Conservation (phyloP, 2,329 filamentous ascomycete species). For the Teratosphaeria gauchensis region DNA sequence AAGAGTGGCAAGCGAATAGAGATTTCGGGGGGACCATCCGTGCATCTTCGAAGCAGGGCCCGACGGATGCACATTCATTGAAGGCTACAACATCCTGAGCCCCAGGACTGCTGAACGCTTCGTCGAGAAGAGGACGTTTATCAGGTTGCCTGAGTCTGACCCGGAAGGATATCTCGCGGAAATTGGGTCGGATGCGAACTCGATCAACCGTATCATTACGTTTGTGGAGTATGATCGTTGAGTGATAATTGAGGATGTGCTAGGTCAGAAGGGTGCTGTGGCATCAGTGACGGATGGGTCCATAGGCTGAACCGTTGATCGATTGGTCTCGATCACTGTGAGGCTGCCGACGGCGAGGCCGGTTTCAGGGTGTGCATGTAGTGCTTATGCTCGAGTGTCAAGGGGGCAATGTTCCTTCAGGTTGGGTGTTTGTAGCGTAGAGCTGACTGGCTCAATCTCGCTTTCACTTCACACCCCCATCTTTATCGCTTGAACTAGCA, state of each 20-base stretch:
- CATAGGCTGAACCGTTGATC: too few species aligned
- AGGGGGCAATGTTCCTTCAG: too few species aligned
- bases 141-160: background rate
- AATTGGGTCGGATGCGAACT: background rate
- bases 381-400: too few species aligned
- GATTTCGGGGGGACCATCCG: background rate
- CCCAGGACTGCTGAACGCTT: background rate
- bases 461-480: too few species aligned
- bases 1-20: background rate
- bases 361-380: too few species aligned
- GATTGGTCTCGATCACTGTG: too few species aligned
- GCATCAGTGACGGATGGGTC: too few species aligned
- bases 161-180: background rate
- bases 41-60: background rate
- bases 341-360: too few species aligned
- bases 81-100: slow-evolving; percentile 2
- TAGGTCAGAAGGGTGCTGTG: too few species aligned
- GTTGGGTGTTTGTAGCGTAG: too few species aligned
- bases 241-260: background rate
- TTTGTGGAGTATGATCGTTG: background rate
- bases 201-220: background rate
- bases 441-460: too few species aligned
- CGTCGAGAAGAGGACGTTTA: background rate
- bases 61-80: slow-evolving; percentile 2
- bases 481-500: too few species aligned